Conservation (phyloP, 495 filamentous ascomycete genomes). For the Neurospora africana region DNA sequence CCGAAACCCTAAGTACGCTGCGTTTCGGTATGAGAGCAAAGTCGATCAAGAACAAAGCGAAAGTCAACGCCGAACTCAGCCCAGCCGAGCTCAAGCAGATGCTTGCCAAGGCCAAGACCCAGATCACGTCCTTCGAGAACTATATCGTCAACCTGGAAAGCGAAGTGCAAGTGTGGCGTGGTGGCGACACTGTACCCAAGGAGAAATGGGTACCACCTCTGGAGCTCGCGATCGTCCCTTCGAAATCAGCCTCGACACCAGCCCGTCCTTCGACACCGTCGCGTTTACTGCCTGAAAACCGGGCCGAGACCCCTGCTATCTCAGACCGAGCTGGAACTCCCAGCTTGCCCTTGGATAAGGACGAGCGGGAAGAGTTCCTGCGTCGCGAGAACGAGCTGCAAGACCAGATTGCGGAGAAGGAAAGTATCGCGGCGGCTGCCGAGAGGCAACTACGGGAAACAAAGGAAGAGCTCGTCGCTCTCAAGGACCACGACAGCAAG, state of each 20-base stretch:
- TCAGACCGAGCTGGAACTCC: slow-evolving; percentile 77
- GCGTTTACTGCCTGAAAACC: slow-evolving; percentile 63
- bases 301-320: slow-evolving; percentile 51
- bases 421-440: slow-evolving; percentile 63
- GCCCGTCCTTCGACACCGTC: slow-evolving; percentile 75
- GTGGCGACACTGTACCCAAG: slow-evolving; percentile 78
- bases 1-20: slow-evolving; percentile 85
- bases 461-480: slow-evolving; percentile 66
- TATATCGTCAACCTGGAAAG: slow-evolving; percentile 78
- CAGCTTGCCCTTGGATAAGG: slow-evolving; percentile 81
- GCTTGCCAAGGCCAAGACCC: slow-evolving; percentile 81
- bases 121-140: slow-evolving; percentile 76
- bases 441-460: slow-evolving; percentile 71
- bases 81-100: slow-evolving; percentile 86
- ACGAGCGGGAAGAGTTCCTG: slow-evolving; percentile 93
- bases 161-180: slow-evolving; percentile 78
- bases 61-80: slow-evolving; percentile 96
- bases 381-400: slow-evolving; percentile 93
- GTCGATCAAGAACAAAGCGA: slow-evolving; percentile 99
- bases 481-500: slow-evolving; percentile 75
- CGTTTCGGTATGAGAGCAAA: slow-evolving; percentile 96
- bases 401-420: slow-evolving; percentile 88
- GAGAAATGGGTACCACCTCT: slow-evolving; percentile 49
- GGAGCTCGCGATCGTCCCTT: not conserved
- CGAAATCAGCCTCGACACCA: slow-evolving; percentile 49